phyloP scores from a whole-genome alignment of 192 early-diverging fungal genomes.

The Chytriomyces hyalinus region DNA sequence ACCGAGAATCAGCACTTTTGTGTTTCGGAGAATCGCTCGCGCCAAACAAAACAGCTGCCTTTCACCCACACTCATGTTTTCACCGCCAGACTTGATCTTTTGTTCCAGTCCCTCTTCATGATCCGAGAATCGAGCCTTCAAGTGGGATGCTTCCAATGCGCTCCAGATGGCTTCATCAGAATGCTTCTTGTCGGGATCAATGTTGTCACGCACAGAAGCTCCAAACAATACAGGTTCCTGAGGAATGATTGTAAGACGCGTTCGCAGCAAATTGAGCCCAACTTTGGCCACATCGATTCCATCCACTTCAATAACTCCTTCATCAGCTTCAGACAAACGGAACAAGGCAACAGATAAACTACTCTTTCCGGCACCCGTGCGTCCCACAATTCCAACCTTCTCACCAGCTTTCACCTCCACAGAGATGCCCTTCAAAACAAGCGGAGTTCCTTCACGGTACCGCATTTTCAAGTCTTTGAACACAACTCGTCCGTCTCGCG shows the following conservation, averaged over 20 bases:
- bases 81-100: slow-evolving; percentile 69
- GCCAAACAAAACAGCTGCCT: slow-evolving; percentile 53
- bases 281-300: slow-evolving; percentile 74
- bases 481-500: slow-evolving; percentile 69
- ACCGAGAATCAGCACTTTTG: slow-evolving; percentile 30
- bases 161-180: slow-evolving; percentile 68
- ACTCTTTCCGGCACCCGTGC: slow-evolving; percentile 84
- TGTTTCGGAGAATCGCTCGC: slow-evolving; percentile 29
- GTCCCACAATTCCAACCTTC: slow-evolving; percentile 64
- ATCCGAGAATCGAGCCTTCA: slow-evolving; percentile 61
- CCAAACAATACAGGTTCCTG: slow-evolving; percentile 79
- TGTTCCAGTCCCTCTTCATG: slow-evolving; percentile 67
- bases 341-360: slow-evolving; percentile 76
- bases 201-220: slow-evolving; percentile 59
- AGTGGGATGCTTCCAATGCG: slow-evolving; percentile 65
- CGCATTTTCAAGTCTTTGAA: slow-evolving; percentile 72
- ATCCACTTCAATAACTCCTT: slow-evolving; percentile 74
- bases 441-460: slow-evolving; percentile 76
- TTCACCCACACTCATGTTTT: slow-evolving; percentile 78
- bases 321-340: slow-evolving; percentile 73
- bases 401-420: slow-evolving; percentile 50
- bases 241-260: slow-evolving; percentile 84
- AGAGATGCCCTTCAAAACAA: slow-evolving; percentile 54
- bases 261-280: slow-evolving; percentile 81
- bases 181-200: slow-evolving; percentile 67